A percentile compares a stretch with the other conserved stretches of the same genome.
Conservation (phyloP, 2,329 filamentous ascomycete genomes). For the Nemania sp. region DNA sequence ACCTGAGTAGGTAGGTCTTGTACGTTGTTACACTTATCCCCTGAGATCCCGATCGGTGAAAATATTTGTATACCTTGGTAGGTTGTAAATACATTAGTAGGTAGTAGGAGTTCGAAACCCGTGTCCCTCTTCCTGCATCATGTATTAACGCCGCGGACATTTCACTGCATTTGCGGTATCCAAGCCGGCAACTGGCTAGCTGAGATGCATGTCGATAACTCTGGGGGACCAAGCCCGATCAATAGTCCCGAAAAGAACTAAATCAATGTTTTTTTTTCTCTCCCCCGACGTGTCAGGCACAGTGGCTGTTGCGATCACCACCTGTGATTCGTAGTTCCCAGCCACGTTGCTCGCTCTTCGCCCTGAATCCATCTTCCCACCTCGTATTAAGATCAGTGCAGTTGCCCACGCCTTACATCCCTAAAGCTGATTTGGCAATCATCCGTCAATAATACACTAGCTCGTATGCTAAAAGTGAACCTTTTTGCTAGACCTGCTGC, state of each 20-base stretch:
- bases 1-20: too few relatives aligned
- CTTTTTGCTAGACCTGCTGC: too few relatives aligned
- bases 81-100: too few relatives aligned
- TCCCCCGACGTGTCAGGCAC: too few relatives aligned
- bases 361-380: conserved; percentile 9
- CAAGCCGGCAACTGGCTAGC: background rate
- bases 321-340: background rate
- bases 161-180: background rate
- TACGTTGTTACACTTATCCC: conserved; percentile 7
- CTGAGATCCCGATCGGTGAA: conserved; percentile 1
- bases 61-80: too few relatives aligned
- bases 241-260: too few relatives aligned
- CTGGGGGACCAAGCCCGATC: too few relatives aligned
- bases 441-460: conserved; percentile 4
- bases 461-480: background rate
- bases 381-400: conserved; percentile 26
- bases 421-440: conserved; percentile 20
- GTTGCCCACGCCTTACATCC: conserved; percentile 15
- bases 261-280: too few relatives aligned
- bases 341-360: conserved; percentile 23
- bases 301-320: background rate
- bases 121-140: conserved; percentile 23
- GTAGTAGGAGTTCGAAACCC: conserved; percentile 16
- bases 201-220: background rate
- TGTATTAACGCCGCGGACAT: conserved; percentile 14